Percentiles rank a stretch among this genome's conserved stretches.
Evolutionary conservation across 2,329 filamentous ascomycete genomes (phyloP).

Genomic region (Arachnomyces sp.): DNA sequence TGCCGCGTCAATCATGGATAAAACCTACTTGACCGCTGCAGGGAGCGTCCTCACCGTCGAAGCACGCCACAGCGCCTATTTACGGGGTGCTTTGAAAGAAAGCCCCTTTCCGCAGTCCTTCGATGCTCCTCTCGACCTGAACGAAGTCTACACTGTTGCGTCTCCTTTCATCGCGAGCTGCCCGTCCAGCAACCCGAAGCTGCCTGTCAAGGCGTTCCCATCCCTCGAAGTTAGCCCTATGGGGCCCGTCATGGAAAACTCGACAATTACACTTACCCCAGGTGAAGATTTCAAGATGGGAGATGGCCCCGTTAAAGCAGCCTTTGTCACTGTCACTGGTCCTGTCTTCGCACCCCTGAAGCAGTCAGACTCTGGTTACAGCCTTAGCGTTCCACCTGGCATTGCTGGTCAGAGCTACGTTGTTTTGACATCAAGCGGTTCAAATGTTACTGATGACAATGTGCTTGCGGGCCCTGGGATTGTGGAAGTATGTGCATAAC

Average conservation of each 20-base stretch:
- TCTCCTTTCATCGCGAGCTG: constrained; percentile 52
- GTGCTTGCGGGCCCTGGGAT: constrained; percentile 10
- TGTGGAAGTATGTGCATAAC: constrained; percentile 8
- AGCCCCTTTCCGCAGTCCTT: constrained; percentile 52
- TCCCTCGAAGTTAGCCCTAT: constrained; percentile 22
- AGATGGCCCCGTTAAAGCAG: constrained; percentile 1
- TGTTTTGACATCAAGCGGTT: constrained; percentile 3
- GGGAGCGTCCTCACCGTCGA: constrained; percentile 58
- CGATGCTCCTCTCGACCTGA: constrained; percentile 50
- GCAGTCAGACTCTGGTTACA: neutral
- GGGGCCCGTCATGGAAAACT: neutral
- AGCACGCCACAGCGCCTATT: constrained; percentile 55
- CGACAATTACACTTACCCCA: neutral
- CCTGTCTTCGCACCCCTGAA: constrained; percentile 1
- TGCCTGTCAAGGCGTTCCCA: constrained; percentile 55
- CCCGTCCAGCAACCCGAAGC: constrained; percentile 43
- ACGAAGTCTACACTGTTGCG: constrained; percentile 56
- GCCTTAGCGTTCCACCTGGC: constrained; percentile 1
- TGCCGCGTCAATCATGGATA: constrained; percentile 49
- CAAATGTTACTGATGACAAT: constrained; percentile 6
- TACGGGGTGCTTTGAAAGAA: constrained; percentile 43
- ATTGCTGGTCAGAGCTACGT: constrained; percentile 10
- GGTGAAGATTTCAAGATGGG: neutral
- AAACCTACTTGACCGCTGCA: constrained; percentile 52
- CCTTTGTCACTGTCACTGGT: constrained; percentile 3